Evolutionary conservation across 768 basidiomycete species (phyloP).

Genomic region (Leccinellum albellum): DNA sequence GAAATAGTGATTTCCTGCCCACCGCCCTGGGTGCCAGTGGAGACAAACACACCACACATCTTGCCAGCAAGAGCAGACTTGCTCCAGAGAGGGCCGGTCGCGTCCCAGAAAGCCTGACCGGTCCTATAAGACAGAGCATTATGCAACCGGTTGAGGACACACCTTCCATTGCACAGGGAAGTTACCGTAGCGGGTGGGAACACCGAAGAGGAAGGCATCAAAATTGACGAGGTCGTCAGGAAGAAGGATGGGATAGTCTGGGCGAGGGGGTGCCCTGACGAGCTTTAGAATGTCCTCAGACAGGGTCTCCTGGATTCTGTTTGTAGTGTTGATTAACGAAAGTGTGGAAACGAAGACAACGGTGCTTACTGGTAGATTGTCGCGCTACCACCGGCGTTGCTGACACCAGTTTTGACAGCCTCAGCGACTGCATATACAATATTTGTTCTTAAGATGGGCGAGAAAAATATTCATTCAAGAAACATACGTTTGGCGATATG

Average conservation of each 20-base stretch:
- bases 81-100: constrained; percentile 45
- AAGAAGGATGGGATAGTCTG: constrained; percentile 45
- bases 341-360: neutral
- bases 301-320: constrained; percentile 80
- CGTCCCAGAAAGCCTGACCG: constrained; percentile 44
- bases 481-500: constrained; percentile 44
- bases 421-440: constrained; percentile 26
- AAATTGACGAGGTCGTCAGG: constrained; percentile 32
- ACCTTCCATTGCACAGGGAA: constrained; percentile 58
- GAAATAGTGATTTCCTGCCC: constrained; percentile 42
- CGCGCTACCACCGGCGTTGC: constrained; percentile 39
- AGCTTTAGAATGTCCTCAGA: constrained; percentile 61
- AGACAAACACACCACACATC: constrained; percentile 45
- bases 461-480: neutral
- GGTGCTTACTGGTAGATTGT: constrained; percentile 45
- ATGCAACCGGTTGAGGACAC: constrained; percentile 12
- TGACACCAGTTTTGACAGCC: constrained; percentile 38
- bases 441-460: neutral
- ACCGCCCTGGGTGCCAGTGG: constrained; percentile 44
- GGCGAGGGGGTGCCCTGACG: constrained; percentile 70
- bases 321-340: neutral
- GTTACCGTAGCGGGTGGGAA: constrained; percentile 47
- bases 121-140: constrained; percentile 20
- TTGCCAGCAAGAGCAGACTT: constrained; percentile 43
- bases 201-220: constrained; percentile 44